Evolutionary conservation across 2,329 filamentous ascomycete genomes (phyloP).

Genomic region (Rhinocladiella similis): DNA sequence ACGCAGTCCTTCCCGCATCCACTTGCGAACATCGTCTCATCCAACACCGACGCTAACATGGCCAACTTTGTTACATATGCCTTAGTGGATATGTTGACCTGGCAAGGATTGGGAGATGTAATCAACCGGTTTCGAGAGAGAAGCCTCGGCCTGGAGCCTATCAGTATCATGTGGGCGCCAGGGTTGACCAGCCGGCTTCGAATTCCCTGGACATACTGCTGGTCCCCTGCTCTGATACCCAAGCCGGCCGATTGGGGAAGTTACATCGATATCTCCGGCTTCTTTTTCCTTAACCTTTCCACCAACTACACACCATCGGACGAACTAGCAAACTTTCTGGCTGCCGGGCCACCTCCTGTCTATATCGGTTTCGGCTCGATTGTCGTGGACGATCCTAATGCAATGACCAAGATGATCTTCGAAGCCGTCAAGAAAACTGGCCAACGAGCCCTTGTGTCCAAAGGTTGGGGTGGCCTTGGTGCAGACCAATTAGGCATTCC

Average conservation of each 20-base stretch:
- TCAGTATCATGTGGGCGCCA: slow-evolving; percentile 81
- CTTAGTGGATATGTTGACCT: slow-evolving; percentile 86
- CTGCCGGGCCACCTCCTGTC: slow-evolving; percentile 68
- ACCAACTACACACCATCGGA: slow-evolving; percentile 65
- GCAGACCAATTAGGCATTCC: slow-evolving; percentile 69
- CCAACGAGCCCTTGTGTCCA: slow-evolving; percentile 77
- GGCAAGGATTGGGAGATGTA: slow-evolving; percentile 87
- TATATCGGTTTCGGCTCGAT: slow-evolving; percentile 86
- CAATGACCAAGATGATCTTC: slow-evolving; percentile 70
- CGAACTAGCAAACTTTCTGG: slow-evolving; percentile 66
- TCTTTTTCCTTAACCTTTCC: slow-evolving; percentile 71
- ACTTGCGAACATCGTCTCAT: slow-evolving; percentile 75
- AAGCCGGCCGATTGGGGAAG: slow-evolving; percentile 75
- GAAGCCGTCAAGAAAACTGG: slow-evolving; percentile 67
- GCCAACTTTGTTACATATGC: slow-evolving; percentile 83
- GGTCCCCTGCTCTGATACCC: slow-evolving; percentile 78
- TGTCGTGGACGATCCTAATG: slow-evolving; percentile 73
- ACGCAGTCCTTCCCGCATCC: slow-evolving; percentile 85
- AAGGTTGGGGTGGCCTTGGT: slow-evolving; percentile 85
- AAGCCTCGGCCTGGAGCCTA: slow-evolving; percentile 70
- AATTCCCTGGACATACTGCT: slow-evolving; percentile 88
- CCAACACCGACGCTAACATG: slow-evolving; percentile 72
- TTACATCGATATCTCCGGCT: slow-evolving; percentile 72
- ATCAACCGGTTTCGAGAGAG: slow-evolving; percentile 84
- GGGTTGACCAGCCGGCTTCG: slow-evolving; percentile 73